Evolutionary conservation across 495 filamentous ascomycete species (phyloP), one percentile per base, ranked within the genome.

Genomic region (Achaetomiella virescens): DNA sequence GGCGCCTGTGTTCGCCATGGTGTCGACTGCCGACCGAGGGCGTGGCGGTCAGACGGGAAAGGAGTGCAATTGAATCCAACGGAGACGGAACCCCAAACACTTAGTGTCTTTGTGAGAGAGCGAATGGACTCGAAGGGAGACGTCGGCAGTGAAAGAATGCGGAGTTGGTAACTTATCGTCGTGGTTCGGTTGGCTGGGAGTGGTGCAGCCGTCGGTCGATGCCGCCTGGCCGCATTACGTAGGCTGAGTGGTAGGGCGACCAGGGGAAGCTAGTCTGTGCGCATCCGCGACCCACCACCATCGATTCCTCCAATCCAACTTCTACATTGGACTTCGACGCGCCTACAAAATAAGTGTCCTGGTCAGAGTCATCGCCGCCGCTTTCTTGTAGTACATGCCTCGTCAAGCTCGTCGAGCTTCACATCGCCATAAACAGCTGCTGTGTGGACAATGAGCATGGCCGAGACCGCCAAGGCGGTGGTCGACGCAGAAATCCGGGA

Each of bases 1-100:
- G 55, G 88, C 86, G 61, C 81, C 80, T 35, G 79, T 70, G 61
- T 75, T 81, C 53, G 77, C 72, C 79, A 81, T 81, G 61, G 64
- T 59, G 50, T 9, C 50, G 27, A 18, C 35, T 47, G 35, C 24
- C 7, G 22, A 1, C 18, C 5, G 27, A 5, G 3, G 36, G 3
- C 3, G 36, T 6, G 36, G 36, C 36, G 33, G 15, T 47, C 2
- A n/a, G 9, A 25, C 29, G 33, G 24, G 25, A 31, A 27, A n/a
- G 31, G n/a, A n/a, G n/a, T n/a, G 4, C 38, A 21, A 27, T 25
- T 18, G 37, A 21, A 43, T 51, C 5, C 27, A 31, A 31, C 9
- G 4, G 27, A 31, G 9, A 5, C 27, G 27, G 27, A 9, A 9
- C 27, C 27, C 5, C 9, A 31, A 4, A 9, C 5, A 31, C 9